Base-by-base conservation (phyloP, 352 stramenopile genomes). In the Phytopythium cucurbitacearum region DNA sequence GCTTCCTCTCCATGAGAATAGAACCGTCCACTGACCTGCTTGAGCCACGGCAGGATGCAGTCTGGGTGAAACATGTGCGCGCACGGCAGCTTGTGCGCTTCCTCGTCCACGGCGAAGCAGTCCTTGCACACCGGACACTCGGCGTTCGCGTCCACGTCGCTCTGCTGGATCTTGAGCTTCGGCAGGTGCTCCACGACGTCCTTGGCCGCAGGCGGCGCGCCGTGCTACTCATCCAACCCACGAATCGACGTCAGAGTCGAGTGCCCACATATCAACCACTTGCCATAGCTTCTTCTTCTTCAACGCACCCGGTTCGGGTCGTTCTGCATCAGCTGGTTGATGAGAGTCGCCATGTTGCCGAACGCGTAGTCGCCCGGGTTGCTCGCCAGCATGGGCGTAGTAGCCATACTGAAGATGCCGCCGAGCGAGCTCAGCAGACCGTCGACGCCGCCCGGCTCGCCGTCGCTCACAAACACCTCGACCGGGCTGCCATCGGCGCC, bases 271-370 rank as follows among this genome's bases (percentile, higher is more conserved):
- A 42, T 38, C 9, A 48, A 11, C 40, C 21, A 51, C 11, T 16
- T 58, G 7, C 35, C n/a, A 42, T 51, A 15, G 12, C 42, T 13
- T 7, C 58, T 8, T 15, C 40, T 9, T 47, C 41, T 8, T 21
- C 7, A 3, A 62, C 73, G 58, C 77, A 93, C 85, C 60, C 85
- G 69, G 56, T 92, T 95, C 7, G 82, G 69, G 36, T 95, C 85
- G 61, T 93, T 92, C 50, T 92, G 82, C 85, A 95, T 95, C 15
- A 95, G 74, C 54, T 95, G 85, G 57, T 93, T 93, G 51, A 95
- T 93, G 28, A 95, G 69, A 44, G 68, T 91, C 12, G 83, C 76
- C 57, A 93, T 81, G 47, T 87, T 92, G 34, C 85, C 85, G 55
- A 95, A 89, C 4, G 82, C 85, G 44, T 95, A 95, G 63, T 95